These are phyloP conservation scores for Daedaleopsis nitida DNA, from an alignment of 768 basidiomycete genomes.

Conservation along the genomic window DNA sequence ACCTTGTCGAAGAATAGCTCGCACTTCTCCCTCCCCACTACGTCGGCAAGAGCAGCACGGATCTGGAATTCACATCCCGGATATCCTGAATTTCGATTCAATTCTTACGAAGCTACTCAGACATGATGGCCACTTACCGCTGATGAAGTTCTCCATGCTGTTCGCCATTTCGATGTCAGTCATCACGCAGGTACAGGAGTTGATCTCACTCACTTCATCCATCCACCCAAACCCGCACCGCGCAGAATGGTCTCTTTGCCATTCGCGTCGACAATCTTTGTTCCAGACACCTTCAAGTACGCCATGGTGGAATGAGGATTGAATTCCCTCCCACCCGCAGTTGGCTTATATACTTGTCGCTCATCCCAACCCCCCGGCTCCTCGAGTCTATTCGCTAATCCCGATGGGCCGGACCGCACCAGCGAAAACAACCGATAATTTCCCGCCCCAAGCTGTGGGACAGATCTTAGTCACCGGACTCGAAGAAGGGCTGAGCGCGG, in stretches of 20 bases:
- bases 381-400: too few relatives aligned
- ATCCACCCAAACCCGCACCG: slow-evolving; percentile 81
- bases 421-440: too few relatives aligned
- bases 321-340: not conserved
- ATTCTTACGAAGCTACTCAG: not conserved
- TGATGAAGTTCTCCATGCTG: slow-evolving; percentile 80
- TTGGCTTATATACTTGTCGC: not conserved
- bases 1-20: slow-evolving; percentile 87
- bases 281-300: slow-evolving; percentile 57
- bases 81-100: slow-evolving; percentile 35
- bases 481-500: too few relatives aligned
- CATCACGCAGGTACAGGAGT: not conserved
- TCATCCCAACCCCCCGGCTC: too few relatives aligned
- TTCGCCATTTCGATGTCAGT: not conserved
- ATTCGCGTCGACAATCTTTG: slow-evolving; percentile 58
- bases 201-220: slow-evolving; percentile 61
- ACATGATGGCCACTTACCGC: slow-evolving; percentile 38
- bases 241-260: slow-evolving; percentile 61
- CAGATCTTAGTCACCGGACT: too few relatives aligned
- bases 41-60: slow-evolving; percentile 64
- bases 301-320: slow-evolving; percentile 40
- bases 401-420: too few relatives aligned
- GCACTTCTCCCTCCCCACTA: slow-evolving; percentile 67
- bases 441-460: too few relatives aligned
- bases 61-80: slow-evolving; percentile 84